phyloP scores from a whole-genome alignment of 768 basidiomycete species.

The Pisolithus microcarpus region DNA sequence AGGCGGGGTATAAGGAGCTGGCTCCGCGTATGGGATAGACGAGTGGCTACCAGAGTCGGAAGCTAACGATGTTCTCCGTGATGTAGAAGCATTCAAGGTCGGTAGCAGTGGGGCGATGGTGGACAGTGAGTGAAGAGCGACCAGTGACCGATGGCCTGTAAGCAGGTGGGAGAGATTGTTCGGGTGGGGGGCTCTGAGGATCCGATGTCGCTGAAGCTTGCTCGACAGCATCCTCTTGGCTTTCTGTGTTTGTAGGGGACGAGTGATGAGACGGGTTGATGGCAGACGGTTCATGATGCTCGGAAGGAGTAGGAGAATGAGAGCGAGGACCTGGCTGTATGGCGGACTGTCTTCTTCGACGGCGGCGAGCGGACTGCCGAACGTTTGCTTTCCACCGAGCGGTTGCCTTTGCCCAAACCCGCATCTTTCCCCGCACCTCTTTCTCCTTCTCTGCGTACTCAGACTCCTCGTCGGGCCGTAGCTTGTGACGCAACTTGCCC shows the following conservation, averaged over 20 bases:
- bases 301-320: conserved; percentile 13
- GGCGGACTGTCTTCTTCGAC: conserved; percentile 27
- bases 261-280: conserved; percentile 2
- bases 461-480: conserved; percentile 16
- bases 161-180: conserved; percentile 35
- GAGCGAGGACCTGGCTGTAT: conserved; percentile 8
- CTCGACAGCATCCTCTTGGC: neutral
- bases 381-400: conserved; percentile 64
- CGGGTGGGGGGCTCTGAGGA: conserved; percentile 10
- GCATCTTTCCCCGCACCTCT: conserved; percentile 45
- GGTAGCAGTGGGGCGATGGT: neutral
- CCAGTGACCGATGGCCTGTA: conserved; percentile 33
- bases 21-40: conserved; percentile 11
- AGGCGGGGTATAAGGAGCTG: conserved; percentile 23
- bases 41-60: conserved; percentile 3
- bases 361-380: conserved; percentile 52
- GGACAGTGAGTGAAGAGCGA: conserved; percentile 5
- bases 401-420: conserved; percentile 57
- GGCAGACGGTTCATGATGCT: conserved; percentile 7
- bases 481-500: conserved; percentile 31
- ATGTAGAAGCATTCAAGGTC: conserved; percentile 6
- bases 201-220: conserved; percentile 1
- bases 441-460: conserved; percentile 34
- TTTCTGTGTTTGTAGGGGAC: neutral
- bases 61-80: conserved; percentile 6